Evolutionary conservation across 345 rosid genomes (phyloP), one percentile per base, ranked within the genome.

Genomic region (Citrus hindsii): DNA sequence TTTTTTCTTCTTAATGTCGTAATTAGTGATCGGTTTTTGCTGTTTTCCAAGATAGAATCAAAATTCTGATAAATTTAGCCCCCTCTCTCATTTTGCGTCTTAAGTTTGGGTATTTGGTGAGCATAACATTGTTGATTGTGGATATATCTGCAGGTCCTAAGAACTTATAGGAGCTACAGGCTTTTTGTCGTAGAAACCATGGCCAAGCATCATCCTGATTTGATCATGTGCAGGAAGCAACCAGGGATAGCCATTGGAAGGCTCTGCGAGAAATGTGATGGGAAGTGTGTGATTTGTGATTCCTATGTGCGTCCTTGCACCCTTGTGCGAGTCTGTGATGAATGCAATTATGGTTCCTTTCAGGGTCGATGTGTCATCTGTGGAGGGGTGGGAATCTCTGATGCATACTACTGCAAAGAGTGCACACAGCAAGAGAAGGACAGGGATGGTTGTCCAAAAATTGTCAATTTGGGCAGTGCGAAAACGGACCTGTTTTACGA

Each of bases 121-220:
- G 28, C 51, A 30, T 53, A 66, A 64, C 21, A 63, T 69, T 64
- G 38, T 18, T 48, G 30, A 1, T 65, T 55, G 9, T 51, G 24
- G 32, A 55, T 35, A 9, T 53, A 27, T 58, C 18, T 73, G 67
- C 77, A 79, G 82, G 67, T 56, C 35, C n/a, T 63, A 63, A 22
- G 76, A 21, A 25, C 27, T 18, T 35, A 22, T 53, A 46, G 77
- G 76, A 74, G 53, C 68, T 74, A 56, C 65, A 16, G 14, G 33
- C 21, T 35, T 59, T 7, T 30, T 21, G 8, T 30, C 8, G 51
- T 60, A 71, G 55, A 62, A 55, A 78, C 48, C 72, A 86, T 86
- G 88, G 88, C 88, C 51, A 86, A 86, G 85, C 86, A 86, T 77
- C 88, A 86, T 82, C 88, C 86, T 53, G 86, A 86, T 83, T 82